These are phyloP conservation scores for Rhodotorula sp. DNA, from an alignment of 1,284 basidiomycete species.

Conservation along the genomic window DNA sequence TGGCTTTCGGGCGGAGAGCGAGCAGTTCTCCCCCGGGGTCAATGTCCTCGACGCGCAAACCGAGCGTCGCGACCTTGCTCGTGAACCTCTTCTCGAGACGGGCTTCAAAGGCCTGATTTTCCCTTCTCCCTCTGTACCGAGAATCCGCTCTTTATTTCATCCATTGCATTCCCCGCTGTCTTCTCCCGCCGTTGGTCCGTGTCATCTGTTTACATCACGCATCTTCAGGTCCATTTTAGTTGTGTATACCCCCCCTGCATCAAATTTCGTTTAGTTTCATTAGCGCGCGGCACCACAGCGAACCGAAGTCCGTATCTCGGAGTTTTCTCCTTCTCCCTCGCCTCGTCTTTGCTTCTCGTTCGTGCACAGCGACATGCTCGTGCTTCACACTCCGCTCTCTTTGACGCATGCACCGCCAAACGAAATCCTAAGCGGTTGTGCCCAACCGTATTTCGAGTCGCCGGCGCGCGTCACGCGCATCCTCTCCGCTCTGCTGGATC, in stretches of 20 bases:
- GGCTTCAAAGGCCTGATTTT: background rate
- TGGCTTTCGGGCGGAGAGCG: background rate
- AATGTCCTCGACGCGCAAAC: conserved; percentile 5
- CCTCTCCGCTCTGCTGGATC: conserved; percentile 42
- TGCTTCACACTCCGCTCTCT: conserved; percentile 24
- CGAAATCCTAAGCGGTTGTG: conserved; percentile 48
- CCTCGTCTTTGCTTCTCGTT: background rate
- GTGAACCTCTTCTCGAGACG: background rate
- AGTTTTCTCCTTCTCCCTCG: no score
- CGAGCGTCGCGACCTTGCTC: conserved; percentile 8
- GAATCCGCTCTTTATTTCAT: no score
- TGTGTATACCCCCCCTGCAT: no score
- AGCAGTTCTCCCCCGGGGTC: background rate
- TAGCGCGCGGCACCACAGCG: no score
- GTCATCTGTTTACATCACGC: no score
- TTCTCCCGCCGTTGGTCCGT: no score
- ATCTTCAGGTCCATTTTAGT: no score
- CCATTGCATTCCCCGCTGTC: no score
- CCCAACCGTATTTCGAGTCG: conserved; percentile 48
- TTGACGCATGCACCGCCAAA: conserved; percentile 47
- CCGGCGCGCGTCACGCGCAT: conserved; percentile 47
- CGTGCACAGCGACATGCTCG: background rate
- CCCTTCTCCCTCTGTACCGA: background rate
- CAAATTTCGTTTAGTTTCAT: background rate
- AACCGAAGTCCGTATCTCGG: background rate